Evolutionary conservation across 768 basidiomycete species (phyloP), one percentile per base, ranked within the genome.

Genomic region (Imleria badia): DNA sequence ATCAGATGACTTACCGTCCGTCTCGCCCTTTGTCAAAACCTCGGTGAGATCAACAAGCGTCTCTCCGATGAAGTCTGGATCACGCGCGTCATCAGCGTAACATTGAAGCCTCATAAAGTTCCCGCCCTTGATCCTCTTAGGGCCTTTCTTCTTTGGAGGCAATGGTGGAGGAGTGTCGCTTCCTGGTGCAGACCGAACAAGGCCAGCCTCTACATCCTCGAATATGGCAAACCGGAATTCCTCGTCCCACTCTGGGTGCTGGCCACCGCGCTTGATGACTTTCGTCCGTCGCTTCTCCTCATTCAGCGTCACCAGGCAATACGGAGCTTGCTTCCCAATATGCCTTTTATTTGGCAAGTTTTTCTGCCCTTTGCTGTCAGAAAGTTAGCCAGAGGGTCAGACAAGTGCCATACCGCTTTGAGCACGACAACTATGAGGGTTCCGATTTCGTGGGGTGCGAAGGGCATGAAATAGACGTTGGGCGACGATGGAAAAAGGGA

Each of bases 161-260:
- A 79, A 78, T 3, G 82, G 84, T 0, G 90, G 89, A 14, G 89
- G 85, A 12, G 79, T 76, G 12, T 77, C 73, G 51, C 78, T 72
- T 26, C 62, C 70, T 23, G 63, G 66, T 10, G 72, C 72, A 48
- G 74, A 73, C 58, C 76, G 73, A 35, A 78, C 75, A 39, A 77
- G 71, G n/a, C 77, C 75, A 60, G 80, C 82, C 30, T 82, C 78
- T 31, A 76, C 72, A 59, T 93, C 92, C 66, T 98, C 95, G 59
- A 78, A 82, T 42, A 99, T 76, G 23, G 87, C 86, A 72, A 98
- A 98, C 40, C 97, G 87, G 65, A 98, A 78, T 73, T 99, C 97
- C 64, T 97, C 94, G 68, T 99, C 97, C 95, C 97, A 99, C 73
- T 94, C 94, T 6, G 97, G 97, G 71, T 97, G 94, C 70, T 99